A percentile compares a stretch with the other conserved stretches of the same genome.
phyloP scores from a whole-genome alignment of 2,329 filamentous ascomycete species.

The Calonectria crousiana region DNA sequence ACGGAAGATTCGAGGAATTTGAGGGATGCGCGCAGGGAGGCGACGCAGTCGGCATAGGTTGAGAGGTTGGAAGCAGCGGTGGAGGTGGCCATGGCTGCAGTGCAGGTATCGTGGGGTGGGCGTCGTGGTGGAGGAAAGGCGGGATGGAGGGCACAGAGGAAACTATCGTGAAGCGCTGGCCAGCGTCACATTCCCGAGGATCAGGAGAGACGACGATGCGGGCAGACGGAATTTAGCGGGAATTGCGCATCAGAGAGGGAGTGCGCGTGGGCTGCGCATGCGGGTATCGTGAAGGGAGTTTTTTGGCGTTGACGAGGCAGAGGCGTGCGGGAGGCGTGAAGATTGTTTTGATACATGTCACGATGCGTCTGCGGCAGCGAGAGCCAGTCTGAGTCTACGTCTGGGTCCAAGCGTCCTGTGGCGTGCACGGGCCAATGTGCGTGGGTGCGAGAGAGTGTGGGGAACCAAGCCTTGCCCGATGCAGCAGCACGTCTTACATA shows the following conservation, averaged over 20 bases:
- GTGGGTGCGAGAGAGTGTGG: background rate
- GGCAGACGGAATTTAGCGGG: background rate
- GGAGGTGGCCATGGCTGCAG: slow-evolving; percentile 34
- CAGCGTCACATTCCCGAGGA: slow-evolving; percentile 2
- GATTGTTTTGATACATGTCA: slow-evolving; percentile 21
- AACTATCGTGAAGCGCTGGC: slow-evolving; percentile 9
- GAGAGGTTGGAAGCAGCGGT: slow-evolving; percentile 44
- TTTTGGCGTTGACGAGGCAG: slow-evolving; percentile 15
- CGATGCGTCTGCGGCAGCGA: background rate
- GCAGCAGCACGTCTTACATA: slow-evolving; percentile 7
- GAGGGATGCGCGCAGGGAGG: slow-evolving; percentile 70
- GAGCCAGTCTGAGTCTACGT: background rate
- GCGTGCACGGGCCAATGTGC: slow-evolving; percentile 13
- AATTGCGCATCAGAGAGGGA: background rate
- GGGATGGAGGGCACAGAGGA: background rate
- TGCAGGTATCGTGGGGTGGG: slow-evolving; percentile 22
- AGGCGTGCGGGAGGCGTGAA: slow-evolving; percentile 3
- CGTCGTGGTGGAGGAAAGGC: slow-evolving; percentile 24
- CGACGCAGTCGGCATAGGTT: slow-evolving; percentile 69
- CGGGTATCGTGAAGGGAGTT: slow-evolving; percentile 11
- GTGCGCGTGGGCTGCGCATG: background rate
- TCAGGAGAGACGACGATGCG: background rate
- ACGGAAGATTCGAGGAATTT: slow-evolving; percentile 72
- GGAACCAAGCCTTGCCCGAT: slow-evolving; percentile 1
- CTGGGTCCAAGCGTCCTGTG: background rate